A percentile compares a stretch with the other conserved stretches of the same genome.
These are phyloP conservation scores for Ogataea siamensis DNA, from an alignment of 805 yeast species.

Conservation along the genomic window DNA sequence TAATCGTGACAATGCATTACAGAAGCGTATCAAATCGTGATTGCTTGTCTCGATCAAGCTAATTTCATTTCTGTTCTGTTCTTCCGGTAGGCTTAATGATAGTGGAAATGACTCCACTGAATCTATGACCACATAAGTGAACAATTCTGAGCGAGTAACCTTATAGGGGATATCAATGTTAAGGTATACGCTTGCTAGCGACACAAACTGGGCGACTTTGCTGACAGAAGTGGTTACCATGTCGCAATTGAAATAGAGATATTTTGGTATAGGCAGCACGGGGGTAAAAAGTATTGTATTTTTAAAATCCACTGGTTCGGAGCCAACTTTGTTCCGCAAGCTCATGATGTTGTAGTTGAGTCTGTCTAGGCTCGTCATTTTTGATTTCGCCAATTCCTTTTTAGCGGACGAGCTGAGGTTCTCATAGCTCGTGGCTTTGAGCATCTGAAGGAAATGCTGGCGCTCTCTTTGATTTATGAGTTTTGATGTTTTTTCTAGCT, in stretches of 20 bases:
- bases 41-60: conserved; percentile 20
- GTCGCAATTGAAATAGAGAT: conserved; percentile 20
- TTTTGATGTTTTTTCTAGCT: conserved; percentile 13
- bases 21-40: conserved; percentile 17
- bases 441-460: conserved; percentile 20
- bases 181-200: conserved; percentile 18
- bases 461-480: conserved; percentile 15
- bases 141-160: conserved; percentile 12
- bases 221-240: conserved; percentile 25
- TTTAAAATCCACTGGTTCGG: conserved; percentile 8
- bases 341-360: conserved; percentile 16
- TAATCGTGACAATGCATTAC: conserved; percentile 23
- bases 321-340: conserved; percentile 5
- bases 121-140: conserved; percentile 13
- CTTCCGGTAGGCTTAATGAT: conserved; percentile 6
- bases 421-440: conserved; percentile 14
- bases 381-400: conserved; percentile 1
- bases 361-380: conserved; percentile 10
- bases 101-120: conserved; percentile 10
- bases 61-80: conserved; percentile 6
- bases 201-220: conserved; percentile 19
- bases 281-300: conserved; percentile 27
- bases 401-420: neutral
- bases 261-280: conserved; percentile 24
- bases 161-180: conserved; percentile 25